phyloP scores from a whole-genome alignment of 331 rosid species.

The Acacia pycnantha region DNA sequence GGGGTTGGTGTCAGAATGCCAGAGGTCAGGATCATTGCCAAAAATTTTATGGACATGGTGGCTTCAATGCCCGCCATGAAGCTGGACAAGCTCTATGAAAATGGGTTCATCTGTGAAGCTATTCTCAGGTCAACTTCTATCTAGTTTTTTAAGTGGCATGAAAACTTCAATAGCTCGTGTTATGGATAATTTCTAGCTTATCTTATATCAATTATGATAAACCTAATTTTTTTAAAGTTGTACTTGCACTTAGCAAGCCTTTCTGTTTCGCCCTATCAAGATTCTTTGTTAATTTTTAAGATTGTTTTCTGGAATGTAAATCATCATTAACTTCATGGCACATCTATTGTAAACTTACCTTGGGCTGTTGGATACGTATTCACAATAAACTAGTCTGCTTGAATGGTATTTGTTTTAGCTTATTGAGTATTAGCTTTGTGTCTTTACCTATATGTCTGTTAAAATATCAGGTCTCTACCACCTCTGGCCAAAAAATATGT shows the following conservation, averaged over 20 bases:
- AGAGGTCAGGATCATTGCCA: conserved; percentile 85
- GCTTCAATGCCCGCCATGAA: conserved; percentile 91
- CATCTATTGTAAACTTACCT: not conserved
- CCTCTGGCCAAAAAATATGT: conserved; percentile 90
- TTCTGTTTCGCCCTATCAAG: not conserved
- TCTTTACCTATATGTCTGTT: not conserved
- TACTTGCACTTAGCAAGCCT: not conserved
- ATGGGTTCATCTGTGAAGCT: conserved; percentile 93
- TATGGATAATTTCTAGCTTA: not conserved
- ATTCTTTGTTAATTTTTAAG: not conserved
- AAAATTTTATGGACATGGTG: conserved; percentile 99
- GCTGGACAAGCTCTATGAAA: conserved; percentile 83
- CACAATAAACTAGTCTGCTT: not conserved
- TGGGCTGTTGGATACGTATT: not conserved
- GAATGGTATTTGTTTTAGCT: conserved; percentile 11
- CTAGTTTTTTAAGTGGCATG: not conserved
- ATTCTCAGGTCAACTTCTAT: conserved; percentile 68
- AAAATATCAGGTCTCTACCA: conserved; percentile 72
- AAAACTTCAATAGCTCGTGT: not conserved
- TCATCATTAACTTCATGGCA: conserved; percentile 13
- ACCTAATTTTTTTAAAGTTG: not conserved
- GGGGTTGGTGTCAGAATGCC: conserved; percentile 62
- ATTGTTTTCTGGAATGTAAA: conserved; percentile 7
- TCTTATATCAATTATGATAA: not conserved
- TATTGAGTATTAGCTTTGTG: not conserved